Evolutionary conservation across 352 stramenopile genomes (phyloP).

Genomic region (Pseudoperonospora humuli): DNA sequence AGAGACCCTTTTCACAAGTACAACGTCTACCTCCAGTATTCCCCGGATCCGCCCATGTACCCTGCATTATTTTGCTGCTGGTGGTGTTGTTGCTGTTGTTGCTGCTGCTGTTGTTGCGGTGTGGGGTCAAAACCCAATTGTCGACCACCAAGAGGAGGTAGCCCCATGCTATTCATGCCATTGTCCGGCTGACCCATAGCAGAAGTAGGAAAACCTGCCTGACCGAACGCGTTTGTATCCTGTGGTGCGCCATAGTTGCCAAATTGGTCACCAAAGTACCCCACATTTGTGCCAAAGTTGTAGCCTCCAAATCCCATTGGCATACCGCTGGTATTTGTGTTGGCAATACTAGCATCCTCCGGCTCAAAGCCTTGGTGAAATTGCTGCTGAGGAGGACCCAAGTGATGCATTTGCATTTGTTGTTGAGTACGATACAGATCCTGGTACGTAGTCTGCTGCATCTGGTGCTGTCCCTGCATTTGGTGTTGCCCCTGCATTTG

Average conservation of each 20-base stretch:
- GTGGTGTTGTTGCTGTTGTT: constrained; percentile 24
- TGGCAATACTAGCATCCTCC: constrained; percentile 35
- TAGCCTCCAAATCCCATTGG: constrained; percentile 29
- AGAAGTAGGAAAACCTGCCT: constrained; percentile 19
- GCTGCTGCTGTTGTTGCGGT: constrained; percentile 20
- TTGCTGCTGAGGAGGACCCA: constrained; percentile 26
- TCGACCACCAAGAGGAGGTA: constrained; percentile 22
- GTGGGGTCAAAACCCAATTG: constrained; percentile 26
- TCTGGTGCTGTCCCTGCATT: constrained; percentile 25
- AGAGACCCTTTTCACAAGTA: constrained; percentile 4
- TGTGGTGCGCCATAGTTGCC: constrained; percentile 24
- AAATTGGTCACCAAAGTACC: constrained; percentile 34
- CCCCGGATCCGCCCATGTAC: constrained; percentile 38
- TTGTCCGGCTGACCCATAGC: constrained; percentile 22
- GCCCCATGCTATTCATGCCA: constrained; percentile 13
- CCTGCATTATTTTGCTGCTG: constrained; percentile 30
- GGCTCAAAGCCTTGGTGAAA: constrained; percentile 55
- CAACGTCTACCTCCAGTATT: constrained; percentile 46
- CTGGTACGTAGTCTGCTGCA: constrained; percentile 28
- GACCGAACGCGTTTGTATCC: constrained; percentile 28
- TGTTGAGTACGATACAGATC: constrained; percentile 28
- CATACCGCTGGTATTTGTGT: constrained; percentile 14
- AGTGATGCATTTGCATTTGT: constrained; percentile 30
- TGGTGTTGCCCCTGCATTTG: too few species aligned
- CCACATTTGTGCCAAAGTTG: constrained; percentile 17